phyloP scores from a whole-genome alignment of 257 asterid genomes.

The Gynochthodes officinalis region DNA sequence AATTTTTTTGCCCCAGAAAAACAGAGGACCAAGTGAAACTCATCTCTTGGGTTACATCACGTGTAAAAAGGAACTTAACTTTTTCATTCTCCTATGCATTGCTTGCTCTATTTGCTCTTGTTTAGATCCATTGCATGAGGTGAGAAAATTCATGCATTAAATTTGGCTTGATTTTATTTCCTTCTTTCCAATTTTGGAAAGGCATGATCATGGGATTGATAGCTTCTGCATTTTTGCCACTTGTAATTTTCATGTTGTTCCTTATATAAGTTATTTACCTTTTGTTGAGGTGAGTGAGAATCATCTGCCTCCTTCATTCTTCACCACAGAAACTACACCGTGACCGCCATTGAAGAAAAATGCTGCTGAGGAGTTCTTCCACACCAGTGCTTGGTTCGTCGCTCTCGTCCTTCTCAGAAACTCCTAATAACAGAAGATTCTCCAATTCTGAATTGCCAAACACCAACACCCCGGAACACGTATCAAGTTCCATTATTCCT shows the following conservation, averaged over 20 bases:
- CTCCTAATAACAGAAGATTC: slow-evolving; percentile 38
- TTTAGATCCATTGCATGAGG: too few relatives aligned
- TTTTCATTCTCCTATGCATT: too few relatives aligned
- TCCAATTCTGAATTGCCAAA: slow-evolving; percentile 38
- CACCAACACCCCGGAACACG: slow-evolving; percentile 33
- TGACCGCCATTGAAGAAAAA: slow-evolving; percentile 8
- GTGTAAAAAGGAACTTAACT: background rate
- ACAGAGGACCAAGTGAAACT: too few relatives aligned
- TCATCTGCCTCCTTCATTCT: background rate
- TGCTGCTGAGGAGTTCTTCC: slow-evolving; percentile 85
- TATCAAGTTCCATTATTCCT: slow-evolving; percentile 28
- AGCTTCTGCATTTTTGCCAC: background rate
- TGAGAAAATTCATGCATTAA: too few relatives aligned
- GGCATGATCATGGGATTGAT: background rate
- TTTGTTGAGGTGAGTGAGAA: too few relatives aligned
- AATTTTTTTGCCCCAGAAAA: too few relatives aligned
- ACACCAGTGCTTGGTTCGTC: slow-evolving; percentile 87
- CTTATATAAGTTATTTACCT: too few relatives aligned
- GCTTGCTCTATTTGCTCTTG: too few relatives aligned
- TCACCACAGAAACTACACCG: slow-evolving; percentile 4
- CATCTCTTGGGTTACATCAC: background rate
- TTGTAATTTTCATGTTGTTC: background rate
- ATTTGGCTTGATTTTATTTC: too few relatives aligned
- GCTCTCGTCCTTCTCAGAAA: slow-evolving; percentile 50
- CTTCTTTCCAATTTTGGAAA: too few relatives aligned